These are phyloP conservation scores for Hysterangium stoloniferum DNA, from an alignment of 768 basidiomycete genomes.

Conservation along the genomic window DNA sequence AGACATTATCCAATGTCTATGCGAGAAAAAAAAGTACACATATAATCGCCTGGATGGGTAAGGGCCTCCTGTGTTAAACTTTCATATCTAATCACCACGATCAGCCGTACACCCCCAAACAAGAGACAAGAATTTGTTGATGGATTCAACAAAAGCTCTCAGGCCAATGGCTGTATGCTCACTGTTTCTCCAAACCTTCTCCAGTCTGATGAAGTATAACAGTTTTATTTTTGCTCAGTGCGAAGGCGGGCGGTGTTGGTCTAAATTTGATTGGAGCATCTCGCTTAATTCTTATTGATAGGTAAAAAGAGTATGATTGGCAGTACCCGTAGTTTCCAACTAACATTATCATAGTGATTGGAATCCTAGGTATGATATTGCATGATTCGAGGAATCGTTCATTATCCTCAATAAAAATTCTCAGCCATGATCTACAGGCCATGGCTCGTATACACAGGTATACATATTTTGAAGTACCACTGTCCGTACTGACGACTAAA, in stretches of 20 bases:
- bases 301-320: not conserved
- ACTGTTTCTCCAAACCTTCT: not conserved
- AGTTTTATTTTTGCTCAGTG: slow-evolving; percentile 90
- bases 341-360: slow-evolving; percentile 46
- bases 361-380: slow-evolving; percentile 70
- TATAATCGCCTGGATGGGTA: slow-evolving; percentile 87
- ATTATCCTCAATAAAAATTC: slow-evolving; percentile 1
- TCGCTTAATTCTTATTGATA: slow-evolving; percentile 77
- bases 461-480: not conserved
- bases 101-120: slow-evolving; percentile 63
- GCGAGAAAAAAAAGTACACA: slow-evolving; percentile 66
- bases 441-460: slow-evolving; percentile 97
- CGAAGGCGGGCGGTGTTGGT: slow-evolving; percentile 93
- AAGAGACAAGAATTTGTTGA: slow-evolving; percentile 87
- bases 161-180: slow-evolving; percentile 55
- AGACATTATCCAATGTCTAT: slow-evolving; percentile 83
- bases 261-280: slow-evolving; percentile 92
- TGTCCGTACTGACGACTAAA: not conserved
- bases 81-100: not conserved
- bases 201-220: slow-evolving; percentile 2
- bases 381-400: not conserved
- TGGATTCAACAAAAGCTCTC: slow-evolving; percentile 72
- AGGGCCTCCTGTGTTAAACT: slow-evolving; percentile 12
- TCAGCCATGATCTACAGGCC: slow-evolving; percentile 85
- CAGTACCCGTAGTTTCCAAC: not conserved